A percentile compares a stretch with the other conserved stretches of the same genome.
These are phyloP conservation scores for Penicillium canescens DNA, from an alignment of 495 filamentous ascomycete genomes.

Conservation along the genomic window DNA sequence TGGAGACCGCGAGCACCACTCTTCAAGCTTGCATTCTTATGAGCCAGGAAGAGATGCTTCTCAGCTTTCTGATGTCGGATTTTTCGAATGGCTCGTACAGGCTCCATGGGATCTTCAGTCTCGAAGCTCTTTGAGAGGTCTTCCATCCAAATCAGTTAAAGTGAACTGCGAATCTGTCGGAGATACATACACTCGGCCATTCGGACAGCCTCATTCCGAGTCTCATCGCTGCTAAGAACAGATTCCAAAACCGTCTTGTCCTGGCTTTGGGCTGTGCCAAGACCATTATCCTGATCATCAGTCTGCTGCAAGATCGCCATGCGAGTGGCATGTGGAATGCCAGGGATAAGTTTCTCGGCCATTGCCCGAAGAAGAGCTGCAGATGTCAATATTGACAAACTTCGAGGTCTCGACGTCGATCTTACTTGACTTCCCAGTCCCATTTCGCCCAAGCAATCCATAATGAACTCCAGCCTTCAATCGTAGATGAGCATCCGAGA, in stretches of 20 bases:
- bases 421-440: slow-evolving; percentile 78
- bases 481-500: slow-evolving; percentile 65
- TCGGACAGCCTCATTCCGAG: slow-evolving; percentile 55
- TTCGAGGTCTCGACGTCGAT: background rate
- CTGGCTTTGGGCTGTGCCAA: slow-evolving; percentile 11
- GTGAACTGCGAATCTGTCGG: background rate
- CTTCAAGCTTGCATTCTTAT: slow-evolving; percentile 69
- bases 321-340: slow-evolving; percentile 66
- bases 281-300: slow-evolving; percentile 29
- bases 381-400: background rate
- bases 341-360: slow-evolving; percentile 75
- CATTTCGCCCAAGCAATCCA: slow-evolving; percentile 75
- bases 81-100: slow-evolving; percentile 59
- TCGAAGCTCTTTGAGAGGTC: slow-evolving; percentile 48
- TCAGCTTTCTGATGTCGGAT: slow-evolving; percentile 59
- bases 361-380: slow-evolving; percentile 71
- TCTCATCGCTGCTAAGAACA: slow-evolving; percentile 65
- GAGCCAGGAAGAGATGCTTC: slow-evolving; percentile 62
- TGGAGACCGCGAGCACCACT: slow-evolving; percentile 72
- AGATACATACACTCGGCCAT: slow-evolving; percentile 55
- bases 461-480: slow-evolving; percentile 71
- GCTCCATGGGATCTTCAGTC: slow-evolving; percentile 50
- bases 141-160: slow-evolving; percentile 10
- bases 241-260: slow-evolving; percentile 59
- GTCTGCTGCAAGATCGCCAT: slow-evolving; percentile 77